These are phyloP conservation scores for Candida vartiovaarae DNA, from an alignment of 805 yeast species.

Conservation along the genomic window DNA sequence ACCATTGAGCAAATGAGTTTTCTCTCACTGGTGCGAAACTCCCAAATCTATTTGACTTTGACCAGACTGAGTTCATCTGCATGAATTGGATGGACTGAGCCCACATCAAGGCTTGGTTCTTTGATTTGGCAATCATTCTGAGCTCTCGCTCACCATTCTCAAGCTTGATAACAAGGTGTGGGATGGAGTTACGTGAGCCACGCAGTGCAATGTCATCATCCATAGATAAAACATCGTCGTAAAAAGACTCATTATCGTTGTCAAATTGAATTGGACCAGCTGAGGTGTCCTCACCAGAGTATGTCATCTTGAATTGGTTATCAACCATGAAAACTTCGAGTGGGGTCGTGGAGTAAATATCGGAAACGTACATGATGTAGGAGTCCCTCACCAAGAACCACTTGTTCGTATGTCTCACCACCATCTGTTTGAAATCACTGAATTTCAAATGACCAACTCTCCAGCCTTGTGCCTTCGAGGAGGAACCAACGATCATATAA, in stretches of 20 bases:
- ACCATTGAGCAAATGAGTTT: constrained; percentile 89
- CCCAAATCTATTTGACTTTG: constrained; percentile 64
- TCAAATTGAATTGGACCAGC: constrained; percentile 10
- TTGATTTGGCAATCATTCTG: constrained; percentile 62
- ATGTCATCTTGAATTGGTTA: constrained; percentile 51
- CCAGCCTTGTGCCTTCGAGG: constrained; percentile 92
- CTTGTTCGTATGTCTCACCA: constrained; percentile 81
- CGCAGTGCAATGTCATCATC: constrained; percentile 24
- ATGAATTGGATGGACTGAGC: constrained; percentile 61
- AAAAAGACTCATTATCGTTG: constrained; percentile 32
- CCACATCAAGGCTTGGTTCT: constrained; percentile 65
- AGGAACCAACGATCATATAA: constrained; percentile 65
- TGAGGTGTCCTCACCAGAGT: constrained; percentile 33
- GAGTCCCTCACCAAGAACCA: constrained; percentile 89
- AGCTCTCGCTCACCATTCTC: constrained; percentile 76
- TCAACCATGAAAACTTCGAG: constrained; percentile 92
- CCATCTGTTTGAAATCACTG: constrained; percentile 78
- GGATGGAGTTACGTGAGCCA: constrained; percentile 23
- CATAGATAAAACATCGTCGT: constrained; percentile 25
- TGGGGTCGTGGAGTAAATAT: constrained; percentile 79
- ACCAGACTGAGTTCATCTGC: constrained; percentile 66
- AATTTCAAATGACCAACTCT: constrained; percentile 82
- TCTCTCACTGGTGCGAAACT: constrained; percentile 90
- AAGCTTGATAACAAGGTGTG: constrained; percentile 49
- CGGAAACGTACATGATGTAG: constrained; percentile 79